Percentiles rank a stretch among this genome's conserved stretches.
phyloP scores from a whole-genome alignment of 1,284 basidiomycete species.

The Marasmius fiardii region DNA sequence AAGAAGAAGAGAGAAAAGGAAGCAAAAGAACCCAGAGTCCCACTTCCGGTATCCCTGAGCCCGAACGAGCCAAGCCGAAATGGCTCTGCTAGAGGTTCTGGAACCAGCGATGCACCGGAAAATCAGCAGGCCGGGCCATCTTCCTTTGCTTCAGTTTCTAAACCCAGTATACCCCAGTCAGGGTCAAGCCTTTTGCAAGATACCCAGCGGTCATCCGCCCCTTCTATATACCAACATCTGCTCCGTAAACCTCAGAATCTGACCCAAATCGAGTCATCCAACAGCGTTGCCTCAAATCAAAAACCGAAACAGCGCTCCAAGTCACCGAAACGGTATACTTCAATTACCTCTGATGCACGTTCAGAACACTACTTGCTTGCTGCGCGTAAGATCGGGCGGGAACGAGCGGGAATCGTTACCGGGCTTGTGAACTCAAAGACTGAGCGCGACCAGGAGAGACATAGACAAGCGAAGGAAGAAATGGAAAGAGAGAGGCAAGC shows the following conservation, averaged over 20 bases:
- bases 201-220: conserved; percentile 1
- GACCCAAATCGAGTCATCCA: background rate
- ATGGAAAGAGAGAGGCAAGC: conserved; percentile 25
- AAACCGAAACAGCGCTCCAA: conserved; percentile 12
- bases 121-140: background rate
- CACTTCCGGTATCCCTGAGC: background rate
- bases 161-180: background rate
- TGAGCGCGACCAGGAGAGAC: conserved; percentile 30
- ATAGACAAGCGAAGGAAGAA: conserved; percentile 20
- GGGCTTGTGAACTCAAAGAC: conserved; percentile 32
- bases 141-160: background rate
- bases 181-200: background rate
- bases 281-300: conserved; percentile 7
- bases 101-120: background rate
- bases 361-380: conserved; percentile 58
- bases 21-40: conserved; percentile 5
- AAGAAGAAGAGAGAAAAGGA: conserved; percentile 10
- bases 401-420: conserved; percentile 44
- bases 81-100: background rate
- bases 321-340: conserved; percentile 14
- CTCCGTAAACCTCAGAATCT: conserved; percentile 1
- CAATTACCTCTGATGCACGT: conserved; percentile 51
- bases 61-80: background rate
- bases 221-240: conserved; percentile 9
- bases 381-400: conserved; percentile 51